Conservation (phyloP, 2,329 filamentous ascomycete genomes). For the Ceratocystis ficicola region DNA sequence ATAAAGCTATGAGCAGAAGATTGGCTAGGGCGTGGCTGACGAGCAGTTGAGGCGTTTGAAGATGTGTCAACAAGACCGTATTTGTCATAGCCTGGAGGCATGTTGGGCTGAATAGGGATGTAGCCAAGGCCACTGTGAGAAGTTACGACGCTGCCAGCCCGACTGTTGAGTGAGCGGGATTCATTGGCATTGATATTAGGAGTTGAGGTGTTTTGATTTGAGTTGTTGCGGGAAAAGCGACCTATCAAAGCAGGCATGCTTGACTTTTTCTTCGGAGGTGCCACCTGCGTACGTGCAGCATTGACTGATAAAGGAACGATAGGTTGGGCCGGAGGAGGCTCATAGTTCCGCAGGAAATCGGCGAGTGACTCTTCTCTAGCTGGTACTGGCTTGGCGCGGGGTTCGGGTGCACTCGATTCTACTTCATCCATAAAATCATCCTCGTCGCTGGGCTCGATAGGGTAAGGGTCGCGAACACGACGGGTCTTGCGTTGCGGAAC, state of each 20-base stretch:
- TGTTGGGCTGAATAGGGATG: constrained; percentile 42
- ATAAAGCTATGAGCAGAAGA: constrained; percentile 8
- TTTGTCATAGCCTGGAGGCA: constrained; percentile 36
- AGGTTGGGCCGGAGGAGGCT: constrained; percentile 44
- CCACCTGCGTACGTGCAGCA: constrained; percentile 27
- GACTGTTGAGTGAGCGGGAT: constrained; percentile 32
- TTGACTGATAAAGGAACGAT: constrained; percentile 30
- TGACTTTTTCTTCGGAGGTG: constrained; percentile 49
- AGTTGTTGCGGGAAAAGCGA: constrained; percentile 38
- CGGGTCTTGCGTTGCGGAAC: constrained; percentile 63
- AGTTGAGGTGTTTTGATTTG: constrained; percentile 28
- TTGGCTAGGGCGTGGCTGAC: constrained; percentile 18
- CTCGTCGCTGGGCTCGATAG: constrained; percentile 71
- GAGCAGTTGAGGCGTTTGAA: constrained; percentile 23
- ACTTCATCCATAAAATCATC: constrained; percentile 46
- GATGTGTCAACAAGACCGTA: constrained; percentile 29
- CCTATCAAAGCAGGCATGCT: constrained; percentile 51
- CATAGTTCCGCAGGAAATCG: constrained; percentile 59
- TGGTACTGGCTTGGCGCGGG: constrained; percentile 29
- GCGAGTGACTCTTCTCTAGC: constrained; percentile 52
- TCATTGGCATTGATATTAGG: constrained; percentile 26
- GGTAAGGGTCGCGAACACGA: constrained; percentile 77
- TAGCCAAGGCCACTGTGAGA: constrained; percentile 33
- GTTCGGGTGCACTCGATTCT: constrained; percentile 31
- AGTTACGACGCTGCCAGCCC: constrained; percentile 26